phyloP scores from a whole-genome alignment of 352 stramenopile species.

The Phytophthora palmivora region DNA sequence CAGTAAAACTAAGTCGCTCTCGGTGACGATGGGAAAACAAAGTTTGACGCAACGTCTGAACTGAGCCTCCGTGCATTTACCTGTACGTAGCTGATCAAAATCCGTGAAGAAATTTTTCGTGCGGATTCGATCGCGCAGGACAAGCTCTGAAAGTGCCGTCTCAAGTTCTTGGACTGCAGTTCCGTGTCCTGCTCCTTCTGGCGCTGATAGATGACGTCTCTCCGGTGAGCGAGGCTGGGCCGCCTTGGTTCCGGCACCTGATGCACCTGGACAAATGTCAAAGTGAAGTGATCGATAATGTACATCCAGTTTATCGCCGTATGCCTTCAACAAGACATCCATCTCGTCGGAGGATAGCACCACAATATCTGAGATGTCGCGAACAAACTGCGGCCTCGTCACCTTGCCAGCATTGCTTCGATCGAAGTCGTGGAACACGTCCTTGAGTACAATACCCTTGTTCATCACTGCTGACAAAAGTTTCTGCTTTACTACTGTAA shows the following conservation, averaged over 20 bases:
- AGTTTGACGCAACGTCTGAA: constrained; percentile 85
- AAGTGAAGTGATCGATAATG: constrained; percentile 80
- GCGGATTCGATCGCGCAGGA: constrained; percentile 76
- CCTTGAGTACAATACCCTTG: constrained; percentile 88
- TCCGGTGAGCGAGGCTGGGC: constrained; percentile 57
- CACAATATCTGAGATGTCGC: constrained; percentile 74
- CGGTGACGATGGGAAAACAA: constrained; percentile 68
- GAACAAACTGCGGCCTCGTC: constrained; percentile 79
- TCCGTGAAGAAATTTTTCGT: constrained; percentile 89
- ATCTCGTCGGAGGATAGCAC: constrained; percentile 60
- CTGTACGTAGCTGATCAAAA: constrained; percentile 77
- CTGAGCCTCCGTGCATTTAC: constrained; percentile 79
- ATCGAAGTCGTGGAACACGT: constrained; percentile 90
- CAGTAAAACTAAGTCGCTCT: constrained; percentile 67
- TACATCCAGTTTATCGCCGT: constrained; percentile 77
- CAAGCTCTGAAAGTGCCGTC: constrained; percentile 60
- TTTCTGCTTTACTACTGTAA: constrained; percentile 60
- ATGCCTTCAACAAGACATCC: constrained; percentile 69
- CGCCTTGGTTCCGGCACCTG: constrained; percentile 30
- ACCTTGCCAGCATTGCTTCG: constrained; percentile 86
- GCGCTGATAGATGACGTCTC: constrained; percentile 54
- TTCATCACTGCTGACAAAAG: constrained; percentile 68
- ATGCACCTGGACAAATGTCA: constrained; percentile 64
- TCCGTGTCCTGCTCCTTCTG: constrained; percentile 16
- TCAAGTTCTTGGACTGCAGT: constrained; percentile 60